Conservation (phyloP, 495 filamentous ascomycete species). For the Penicillium canariense region DNA sequence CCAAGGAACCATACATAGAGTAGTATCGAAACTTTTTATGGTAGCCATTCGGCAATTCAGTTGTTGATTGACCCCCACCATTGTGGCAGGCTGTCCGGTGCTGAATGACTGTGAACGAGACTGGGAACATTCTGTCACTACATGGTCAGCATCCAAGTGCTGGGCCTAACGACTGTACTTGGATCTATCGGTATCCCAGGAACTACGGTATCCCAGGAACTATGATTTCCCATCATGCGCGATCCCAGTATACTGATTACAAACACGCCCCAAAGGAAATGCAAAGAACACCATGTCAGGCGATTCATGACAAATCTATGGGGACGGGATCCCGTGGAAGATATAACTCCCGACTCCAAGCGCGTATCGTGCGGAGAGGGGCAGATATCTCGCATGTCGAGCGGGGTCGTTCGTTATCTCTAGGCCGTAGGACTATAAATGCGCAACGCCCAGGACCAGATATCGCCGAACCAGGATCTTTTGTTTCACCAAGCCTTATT, state of each 20-base stretch:
- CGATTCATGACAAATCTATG: neutral
- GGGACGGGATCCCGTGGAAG: neutral
- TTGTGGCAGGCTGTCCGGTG: too few relatives aligned
- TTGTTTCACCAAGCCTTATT: neutral
- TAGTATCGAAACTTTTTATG: too few relatives aligned
- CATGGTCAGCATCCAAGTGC: too few relatives aligned
- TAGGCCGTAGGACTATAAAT: constrained; percentile 11
- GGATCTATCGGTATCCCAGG: neutral
- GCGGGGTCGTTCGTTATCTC: constrained; percentile 22
- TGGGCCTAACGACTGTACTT: too few relatives aligned
- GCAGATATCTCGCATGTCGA: neutral
- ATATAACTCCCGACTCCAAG: constrained; percentile 9
- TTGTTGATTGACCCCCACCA: too few relatives aligned
- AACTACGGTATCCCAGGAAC: neutral
- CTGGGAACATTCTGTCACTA: too few relatives aligned
- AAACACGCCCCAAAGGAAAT: neutral
- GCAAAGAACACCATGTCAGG: neutral
- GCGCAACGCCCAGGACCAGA: neutral
- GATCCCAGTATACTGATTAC: neutral
- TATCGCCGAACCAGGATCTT: neutral
- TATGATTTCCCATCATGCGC: neutral
- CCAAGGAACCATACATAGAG: too few relatives aligned
- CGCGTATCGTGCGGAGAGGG: constrained; percentile 16
- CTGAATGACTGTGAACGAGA: too few relatives aligned
- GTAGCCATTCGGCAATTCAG: too few relatives aligned